Evolutionary conservation across 208 protist genomes (phyloP), one percentile per base, ranked within the genome.

Genomic region (Hexamita inflata): DNA sequence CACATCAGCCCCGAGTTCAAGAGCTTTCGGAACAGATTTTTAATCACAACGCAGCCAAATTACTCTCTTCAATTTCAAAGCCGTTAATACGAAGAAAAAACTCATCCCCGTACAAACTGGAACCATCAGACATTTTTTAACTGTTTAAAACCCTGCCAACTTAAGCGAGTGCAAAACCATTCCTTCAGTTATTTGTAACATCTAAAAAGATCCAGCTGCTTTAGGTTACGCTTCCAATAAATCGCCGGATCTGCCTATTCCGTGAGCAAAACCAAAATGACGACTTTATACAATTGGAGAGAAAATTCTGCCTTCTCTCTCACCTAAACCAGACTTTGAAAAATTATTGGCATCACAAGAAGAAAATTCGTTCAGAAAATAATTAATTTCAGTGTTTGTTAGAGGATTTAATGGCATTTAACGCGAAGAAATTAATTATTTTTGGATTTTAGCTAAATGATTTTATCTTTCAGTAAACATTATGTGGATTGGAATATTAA

Each of bases 11-110:
- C 89, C 89, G 2, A 87, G 83, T 0, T 88, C 78, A 49, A 98
- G 94, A 53, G 90, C 91, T 85, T 98, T 98, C 30, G 97, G 82
- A 35, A 89, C 92, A 38, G 92, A 93, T 79, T 98, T 97, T 79
- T 98, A 93, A 80, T 98, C 94, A 32, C 97, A 91, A 40, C 94
- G 85, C 0, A 89, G 83, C 90, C 90, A 96, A 28, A 97, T 68
- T 4, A 98, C 92, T 82, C 88, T 91, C 19, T 78, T 83, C 62
- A 29, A 29, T 76, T 30, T 29, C 35, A 78, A 32, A 41, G 35
- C 1, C 0, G 45, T 45, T n/a, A 75, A 19, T 11, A 30, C 76
- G 0, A 30, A 1, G 53, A 35, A 41, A 40, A 61, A 19, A 61
- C 38, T 81, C 58, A 75, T 35, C 42, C 53, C 59, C 26, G 59